Evolutionary conservation across 495 filamentous ascomycete species (phyloP), one percentile per base, ranked within the genome.

Genomic region (Podospora fimiseda): DNA sequence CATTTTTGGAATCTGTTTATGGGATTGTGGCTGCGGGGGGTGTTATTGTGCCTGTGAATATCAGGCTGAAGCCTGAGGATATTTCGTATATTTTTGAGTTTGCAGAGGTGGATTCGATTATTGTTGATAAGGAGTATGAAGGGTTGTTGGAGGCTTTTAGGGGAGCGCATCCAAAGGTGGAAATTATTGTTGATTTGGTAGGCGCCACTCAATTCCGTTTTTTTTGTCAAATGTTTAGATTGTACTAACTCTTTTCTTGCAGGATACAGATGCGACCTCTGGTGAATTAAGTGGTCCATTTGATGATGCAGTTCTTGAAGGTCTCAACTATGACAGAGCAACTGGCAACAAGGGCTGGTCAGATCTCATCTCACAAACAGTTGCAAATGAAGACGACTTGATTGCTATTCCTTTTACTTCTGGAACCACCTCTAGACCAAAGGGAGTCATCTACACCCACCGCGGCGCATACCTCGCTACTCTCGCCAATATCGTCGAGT

Each of bases 381-480:
- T 76, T 4, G 67, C 72, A 2, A 75, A 87, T 61, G 93, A 98
- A 65, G 85, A 96, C 55, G 84, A 79, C 53, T 71, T 85, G 57
- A 79, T 97, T 53, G 89, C 91, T n/a, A 76, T 78, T 20, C 73
- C 74, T 9, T 97, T 96, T 70, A 98, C 93, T 0, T 90, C 85
- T 57, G 93, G 93, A 9, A 98, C 93, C 11, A 98, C 93, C 2
- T 88, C 90, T 9, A 80, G 76, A 37, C 93, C 93, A 1, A 98
- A 98, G 66, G 93, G 94, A 22, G 93, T 96, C 2, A 85, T 95
- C 48, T 96, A 84, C 62, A 97, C 90, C 3, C 86, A 96, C 68
- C 80, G 93, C 37, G 86, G 90, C 14, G 80, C 79, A 13, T 98
- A 98, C 65, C 74, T 98, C 8, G 93, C 88, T 0, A 76, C 90